Percentiles rank a stretch among this genome's conserved stretches.
Conservation (phyloP, 148 eudicot species). For the Chenopodium berlandieri region DNA sequence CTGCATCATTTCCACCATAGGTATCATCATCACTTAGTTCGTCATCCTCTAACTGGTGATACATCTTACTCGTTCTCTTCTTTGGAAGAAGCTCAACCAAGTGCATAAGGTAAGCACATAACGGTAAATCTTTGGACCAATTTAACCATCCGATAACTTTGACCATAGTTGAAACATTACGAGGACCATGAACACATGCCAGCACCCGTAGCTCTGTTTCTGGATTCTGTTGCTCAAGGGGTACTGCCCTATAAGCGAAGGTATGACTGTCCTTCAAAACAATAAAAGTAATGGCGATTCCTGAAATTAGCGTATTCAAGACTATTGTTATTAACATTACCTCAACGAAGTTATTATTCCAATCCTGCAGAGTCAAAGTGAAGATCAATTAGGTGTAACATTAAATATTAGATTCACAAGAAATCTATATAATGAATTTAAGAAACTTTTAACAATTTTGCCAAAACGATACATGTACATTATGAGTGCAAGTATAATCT, state of each 20-base stretch:
- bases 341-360: slow-evolving; percentile 40
- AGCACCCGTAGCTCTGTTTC: slow-evolving; percentile 63
- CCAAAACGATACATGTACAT: background rate
- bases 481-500: background rate
- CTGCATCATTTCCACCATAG: slow-evolving; percentile 79
- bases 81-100: slow-evolving; percentile 79
- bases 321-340: slow-evolving; percentile 55
- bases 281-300: slow-evolving; percentile 49
- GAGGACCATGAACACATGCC: slow-evolving; percentile 82
- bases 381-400: background rate
- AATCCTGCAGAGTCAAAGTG: slow-evolving; percentile 46
- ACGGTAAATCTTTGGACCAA: slow-evolving; percentile 59
- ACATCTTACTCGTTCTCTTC: slow-evolving; percentile 49
- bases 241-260: slow-evolving; percentile 50
- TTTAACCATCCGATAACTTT: slow-evolving; percentile 62
- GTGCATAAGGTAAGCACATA: slow-evolving; percentile 76
- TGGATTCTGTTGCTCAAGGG: slow-evolving; percentile 66
- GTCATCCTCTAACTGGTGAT: slow-evolving; percentile 77
- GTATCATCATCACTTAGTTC: slow-evolving; percentile 85
- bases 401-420: too few species aligned
- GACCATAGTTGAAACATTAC: slow-evolving; percentile 68
- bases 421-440: too few species aligned
- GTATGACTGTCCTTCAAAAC: slow-evolving; percentile 46
- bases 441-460: too few species aligned
- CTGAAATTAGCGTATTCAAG: slow-evolving; percentile 62